A percentile compares a stretch with the other conserved stretches of the same genome.
Evolutionary conservation across 345 rosid species (phyloP).

Genomic region (Sisymbrium irio): DNA sequence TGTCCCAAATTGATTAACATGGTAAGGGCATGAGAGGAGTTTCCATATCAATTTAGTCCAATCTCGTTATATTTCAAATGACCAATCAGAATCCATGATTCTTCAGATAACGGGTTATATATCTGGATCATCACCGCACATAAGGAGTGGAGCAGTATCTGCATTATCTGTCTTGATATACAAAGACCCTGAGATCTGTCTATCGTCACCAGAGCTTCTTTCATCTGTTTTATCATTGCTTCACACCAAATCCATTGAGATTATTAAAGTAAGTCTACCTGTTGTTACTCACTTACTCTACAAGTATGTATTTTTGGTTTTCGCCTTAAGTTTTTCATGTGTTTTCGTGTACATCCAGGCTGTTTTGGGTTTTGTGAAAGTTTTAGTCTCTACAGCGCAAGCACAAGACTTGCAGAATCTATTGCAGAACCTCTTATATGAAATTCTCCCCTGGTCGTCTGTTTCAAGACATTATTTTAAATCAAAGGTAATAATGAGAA

Average conservation of each 20-base stretch:
- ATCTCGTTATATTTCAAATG: background rate
- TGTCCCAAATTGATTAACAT: constrained; percentile 66
- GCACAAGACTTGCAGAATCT: constrained; percentile 64
- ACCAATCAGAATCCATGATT: constrained; percentile 11
- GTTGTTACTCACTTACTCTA: too few species aligned
- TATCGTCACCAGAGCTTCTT: constrained; percentile 64
- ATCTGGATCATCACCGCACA: constrained; percentile 86
- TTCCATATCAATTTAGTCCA: background rate
- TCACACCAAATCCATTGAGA: constrained; percentile 73
- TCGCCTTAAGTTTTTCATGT: constrained; percentile 8
- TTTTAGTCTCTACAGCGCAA: constrained; percentile 66
- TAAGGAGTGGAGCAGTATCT: constrained; percentile 92
- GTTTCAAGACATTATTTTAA: constrained; percentile 89
- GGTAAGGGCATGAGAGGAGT: constrained; percentile 44
- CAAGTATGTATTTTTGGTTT: background rate
- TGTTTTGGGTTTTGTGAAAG: constrained; percentile 86
- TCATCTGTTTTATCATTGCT: constrained; percentile 78
- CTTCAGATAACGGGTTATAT: constrained; percentile 86
- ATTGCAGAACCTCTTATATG: constrained; percentile 49
- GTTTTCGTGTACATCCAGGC: constrained; percentile 47
- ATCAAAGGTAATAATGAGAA: constrained; percentile 51
- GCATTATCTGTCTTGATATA: constrained; percentile 78
- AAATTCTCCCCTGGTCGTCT: constrained; percentile 76
- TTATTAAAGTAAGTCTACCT: constrained; percentile 58
- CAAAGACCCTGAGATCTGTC: constrained; percentile 59